Conservation (phyloP, 1,284 basidiomycete species). For the Cryptococcus floricola region DNA sequence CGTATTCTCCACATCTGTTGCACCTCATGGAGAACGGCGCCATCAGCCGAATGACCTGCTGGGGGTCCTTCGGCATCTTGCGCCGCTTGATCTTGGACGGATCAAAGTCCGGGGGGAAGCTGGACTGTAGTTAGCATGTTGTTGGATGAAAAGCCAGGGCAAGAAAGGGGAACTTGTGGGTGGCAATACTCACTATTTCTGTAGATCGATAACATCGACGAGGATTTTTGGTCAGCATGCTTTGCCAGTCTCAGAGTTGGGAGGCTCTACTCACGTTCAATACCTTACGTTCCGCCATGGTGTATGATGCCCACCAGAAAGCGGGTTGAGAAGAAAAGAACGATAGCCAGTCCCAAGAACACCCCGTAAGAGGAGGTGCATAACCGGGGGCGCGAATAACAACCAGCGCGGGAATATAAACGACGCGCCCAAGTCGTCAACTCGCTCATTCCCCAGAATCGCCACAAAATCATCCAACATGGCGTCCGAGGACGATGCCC, state of each 20-base stretch:
- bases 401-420: too few species aligned
- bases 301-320: slow-evolving; percentile 20
- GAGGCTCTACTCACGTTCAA: slow-evolving; percentile 57
- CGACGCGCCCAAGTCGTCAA: too few species aligned
- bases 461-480: slow-evolving; percentile 3
- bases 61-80: slow-evolving; percentile 79
- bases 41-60: slow-evolving; percentile 97
- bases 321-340: not conserved
- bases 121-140: not conserved
- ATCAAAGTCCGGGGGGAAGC: slow-evolving; percentile 78
- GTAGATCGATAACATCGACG: not conserved
- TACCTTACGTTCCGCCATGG: slow-evolving; percentile 83
- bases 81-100: slow-evolving; percentile 90
- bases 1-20: slow-evolving; percentile 94
- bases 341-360: too few species aligned
- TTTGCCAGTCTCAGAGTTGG: not conserved
- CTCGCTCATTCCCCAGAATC: too few species aligned
- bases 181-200: slow-evolving; percentile 23
- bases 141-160: not conserved
- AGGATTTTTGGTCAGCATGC: not conserved
- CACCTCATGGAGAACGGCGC: slow-evolving; percentile 98
- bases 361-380: too few species aligned
- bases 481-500: slow-evolving; percentile 31
- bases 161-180: not conserved
- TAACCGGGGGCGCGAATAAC: too few species aligned